Evolutionary conservation across 176 grass and related monocot species (phyloP), one percentile per base, ranked within the genome.

Genomic region (Aegilops bicornis): DNA sequence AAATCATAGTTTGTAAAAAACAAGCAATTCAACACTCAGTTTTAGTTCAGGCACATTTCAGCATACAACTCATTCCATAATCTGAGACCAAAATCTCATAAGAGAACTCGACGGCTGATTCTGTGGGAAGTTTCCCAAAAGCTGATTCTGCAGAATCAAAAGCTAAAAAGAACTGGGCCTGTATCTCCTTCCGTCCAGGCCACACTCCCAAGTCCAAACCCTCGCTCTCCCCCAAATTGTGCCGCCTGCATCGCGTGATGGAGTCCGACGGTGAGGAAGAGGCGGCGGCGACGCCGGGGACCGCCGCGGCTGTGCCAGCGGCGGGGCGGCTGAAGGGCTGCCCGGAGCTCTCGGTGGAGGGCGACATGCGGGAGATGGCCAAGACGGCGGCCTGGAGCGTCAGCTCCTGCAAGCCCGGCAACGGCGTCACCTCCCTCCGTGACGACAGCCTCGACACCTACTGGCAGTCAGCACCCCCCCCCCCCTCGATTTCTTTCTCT

Each of bases 201-300:
- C 24, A 24, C 45, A 75, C 7, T 39, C 37, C 8, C 9, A 43
- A 12, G 32, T 31, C 25, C 52, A 43, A 86, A 30, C 7, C 86
- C 4, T 11, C 77, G 10, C 25, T 36, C 31, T 17, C n/a, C 35
- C 25, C 54, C 22, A 58, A 58, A 8, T 58, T 27, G 25, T 27
- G 25, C 25, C 25, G 25, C 25, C 25, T 27, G 25, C 25, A 27
- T 27, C 25, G 25, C 25, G 25, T 90, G 76, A 92, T 95, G 71
- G 93, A 98, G 56, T 98, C 90, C 31, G 96, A 96, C 74, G 96
- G 82, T 22, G 96, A 98, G 42, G 96, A 98, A 84, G 96, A 95
- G 81, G 79, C 63, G 11, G 79, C 79, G 29, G 72, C 78, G 84
- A 80, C 87, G 40, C 80, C 88, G 11, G 83, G 61, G 17, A 30